Evolutionary conservation across 2,329 filamentous ascomycete species (phyloP), one percentile per base, ranked within the genome.

Genomic region (Calycina marina): DNA sequence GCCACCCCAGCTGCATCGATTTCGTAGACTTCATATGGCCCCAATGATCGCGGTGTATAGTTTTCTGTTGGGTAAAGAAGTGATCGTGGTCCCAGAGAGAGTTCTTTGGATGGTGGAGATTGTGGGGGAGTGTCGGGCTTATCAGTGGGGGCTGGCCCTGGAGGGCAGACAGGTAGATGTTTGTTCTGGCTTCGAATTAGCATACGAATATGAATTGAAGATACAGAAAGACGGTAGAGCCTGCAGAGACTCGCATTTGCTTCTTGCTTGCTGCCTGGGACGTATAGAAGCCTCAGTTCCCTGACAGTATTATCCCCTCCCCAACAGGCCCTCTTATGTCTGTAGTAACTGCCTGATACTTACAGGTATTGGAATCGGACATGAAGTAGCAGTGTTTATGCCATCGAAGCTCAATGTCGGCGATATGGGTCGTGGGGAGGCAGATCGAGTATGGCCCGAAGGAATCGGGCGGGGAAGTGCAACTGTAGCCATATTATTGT

Each of bases 81-180:
- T 3, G 85, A 92, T 6, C 65, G 66, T 27, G 71, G 70, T 38
- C 69, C 62, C 28, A 67, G 54, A 25, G 59, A 60, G 32, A 65
- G 59, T 36, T 69, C 63, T 31, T 68, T 67, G 10, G 73, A 54
- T 1, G 65, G 65, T 3, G 72, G 79, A 14, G 82, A 84, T 11
- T 71, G 64, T 5, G 72, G 72, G 30, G 74, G 73, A 18, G 75
- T 74, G 46, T 68, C 65, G 29, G 69, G 64, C 37, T 63, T 66
- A 46, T 62, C 62, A 33, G 55, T 58, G 29, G 54, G 63, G 42
- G 61, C 71, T 40, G 82, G 77, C 2, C 85, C 85, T 1, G 85
- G 72, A n/a, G 84, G 79, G 57, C 84, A 93, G 45, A 77, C 62
- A n/a, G 86, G 85, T 14, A 93, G 65, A 56, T 93, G 84, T 56